Base-by-base conservation (phyloP, 805 yeast species). In the Hanseniaspora clermontiae region DNA sequence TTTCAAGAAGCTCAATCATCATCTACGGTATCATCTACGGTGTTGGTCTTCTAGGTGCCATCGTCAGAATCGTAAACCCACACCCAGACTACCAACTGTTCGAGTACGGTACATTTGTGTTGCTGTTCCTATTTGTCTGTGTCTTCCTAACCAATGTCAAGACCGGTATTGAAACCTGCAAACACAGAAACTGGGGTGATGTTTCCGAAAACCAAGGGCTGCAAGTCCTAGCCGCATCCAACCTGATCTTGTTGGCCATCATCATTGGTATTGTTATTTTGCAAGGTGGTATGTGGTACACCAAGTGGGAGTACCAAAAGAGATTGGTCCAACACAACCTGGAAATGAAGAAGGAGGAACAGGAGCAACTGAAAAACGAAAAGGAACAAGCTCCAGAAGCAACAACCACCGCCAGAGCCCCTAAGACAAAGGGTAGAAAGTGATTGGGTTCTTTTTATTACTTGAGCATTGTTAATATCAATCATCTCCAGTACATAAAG, bases 221-320 rank as follows among this genome's bases (percentile, higher is more conserved):
- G 64, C 87, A 87, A 61, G 96, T 93, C 42, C 79, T 93, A 65
- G 96, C 93, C 43, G 97, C 97, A 5, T 82, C 93, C 32, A 83
- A 84, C 70, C 77, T 84, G 40, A 83, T 91, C 75, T 75, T 87
- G 61, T 79, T 85, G 9, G 68, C 87, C 55, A 74, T 85, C 17
- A 72, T 90, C 53, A 66, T 80, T 24, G 97, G 96, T 61, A 85
- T 89, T n/a, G 70, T 89, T 45, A 75, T 86, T 10, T 77, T 93
- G 62, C 97, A 93, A 72, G 82, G 79, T 54, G 97, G 97, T 39
- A 77, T 91, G 65, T 87, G 85, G 78, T 91, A 85, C 71, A 95
- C 95, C 34, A 80, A 79, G 63, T 76, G 80, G 77, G 84, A 81
- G 29, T 72, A 68, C 61, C 68, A 70, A 59, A 66, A 65, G 43